Evolutionary conservation across 768 basidiomycete genomes (phyloP).

Genomic region (Russula sp.): DNA sequence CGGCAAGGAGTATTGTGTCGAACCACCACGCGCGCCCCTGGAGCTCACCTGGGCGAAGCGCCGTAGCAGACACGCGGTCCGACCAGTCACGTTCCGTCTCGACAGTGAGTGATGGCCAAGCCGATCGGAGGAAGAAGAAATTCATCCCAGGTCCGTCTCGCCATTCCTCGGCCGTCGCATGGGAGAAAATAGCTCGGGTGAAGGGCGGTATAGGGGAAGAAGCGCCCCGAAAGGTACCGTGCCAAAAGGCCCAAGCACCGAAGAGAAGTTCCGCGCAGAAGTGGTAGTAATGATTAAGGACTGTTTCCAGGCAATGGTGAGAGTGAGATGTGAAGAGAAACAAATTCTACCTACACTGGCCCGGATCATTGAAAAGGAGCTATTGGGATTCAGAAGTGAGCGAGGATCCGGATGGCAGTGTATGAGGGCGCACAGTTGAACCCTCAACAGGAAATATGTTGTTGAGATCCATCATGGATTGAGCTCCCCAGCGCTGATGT

Average conservation of each 20-base stretch:
- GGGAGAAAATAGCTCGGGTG: conserved; percentile 68
- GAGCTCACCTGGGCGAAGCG: conserved; percentile 17
- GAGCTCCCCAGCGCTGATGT: conserved; percentile 54
- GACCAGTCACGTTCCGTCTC: conserved; percentile 71
- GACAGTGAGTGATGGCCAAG: conserved; percentile 66
- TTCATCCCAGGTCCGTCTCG: conserved; percentile 79
- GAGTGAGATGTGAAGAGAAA: not conserved
- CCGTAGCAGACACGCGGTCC: conserved; percentile 48
- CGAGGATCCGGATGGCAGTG: not conserved
- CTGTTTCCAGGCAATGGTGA: conserved; percentile 27
- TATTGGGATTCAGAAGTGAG: conserved; percentile 4
- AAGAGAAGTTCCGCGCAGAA: conserved; percentile 48
- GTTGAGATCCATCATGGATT: conserved; percentile 36
- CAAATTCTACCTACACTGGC: conserved; percentile 45
- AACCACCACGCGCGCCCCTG: conserved; percentile 59
- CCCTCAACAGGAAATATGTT: conserved; percentile 68
- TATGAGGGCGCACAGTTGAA: conserved; percentile 54
- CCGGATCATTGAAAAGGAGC: conserved; percentile 59
- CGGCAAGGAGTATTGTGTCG: conserved; percentile 63
- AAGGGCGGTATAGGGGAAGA: conserved; percentile 37
- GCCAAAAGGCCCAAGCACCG: conserved; percentile 74
- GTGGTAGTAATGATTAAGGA: conserved; percentile 45
- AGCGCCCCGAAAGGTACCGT: conserved; percentile 43
- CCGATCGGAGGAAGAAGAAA: conserved; percentile 67
- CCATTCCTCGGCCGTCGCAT: conserved; percentile 58